A percentile compares a stretch with the other conserved stretches of the same genome.
phyloP scores from a whole-genome alignment of 2,329 filamentous ascomycete genomes.

The Chaetomium globosum region DNA sequence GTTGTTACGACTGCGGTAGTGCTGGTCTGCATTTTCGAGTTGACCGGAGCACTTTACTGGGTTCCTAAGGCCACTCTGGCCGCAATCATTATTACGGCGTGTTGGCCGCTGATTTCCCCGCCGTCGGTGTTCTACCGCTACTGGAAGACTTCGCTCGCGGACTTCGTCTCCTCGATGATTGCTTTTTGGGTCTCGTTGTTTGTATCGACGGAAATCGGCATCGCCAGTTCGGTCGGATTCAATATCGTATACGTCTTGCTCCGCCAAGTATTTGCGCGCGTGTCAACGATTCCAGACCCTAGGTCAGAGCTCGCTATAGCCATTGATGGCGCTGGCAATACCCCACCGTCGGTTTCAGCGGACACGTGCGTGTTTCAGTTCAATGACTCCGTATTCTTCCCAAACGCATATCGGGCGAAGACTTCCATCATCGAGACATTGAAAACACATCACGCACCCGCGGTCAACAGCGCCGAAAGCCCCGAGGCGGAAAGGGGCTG shows the following conservation, averaged over 20 bases:
- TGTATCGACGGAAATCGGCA: constrained; percentile 61
- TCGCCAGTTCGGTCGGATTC: constrained; percentile 63
- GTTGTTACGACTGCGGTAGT: constrained; percentile 64
- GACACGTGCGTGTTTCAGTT: constrained; percentile 61
- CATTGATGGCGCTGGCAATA: constrained; percentile 35
- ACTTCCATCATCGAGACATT: constrained; percentile 53
- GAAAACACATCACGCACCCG: constrained; percentile 50
- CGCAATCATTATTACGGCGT: constrained; percentile 68
- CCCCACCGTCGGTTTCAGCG: constrained; percentile 41
- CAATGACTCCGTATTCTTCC: constrained; percentile 62
- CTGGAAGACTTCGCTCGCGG: constrained; percentile 66
- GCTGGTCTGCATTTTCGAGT: constrained; percentile 62
- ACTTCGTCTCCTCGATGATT: constrained; percentile 65
- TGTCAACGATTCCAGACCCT: constrained; percentile 40
- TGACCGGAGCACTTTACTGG: constrained; percentile 65
- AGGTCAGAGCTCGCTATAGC: constrained; percentile 37
- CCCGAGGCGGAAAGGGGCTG: constrained; percentile 51
- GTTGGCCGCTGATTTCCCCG: constrained; percentile 62
- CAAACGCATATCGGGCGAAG: constrained; percentile 60
- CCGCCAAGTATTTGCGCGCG: constrained; percentile 57
- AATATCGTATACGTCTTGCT: constrained; percentile 64
- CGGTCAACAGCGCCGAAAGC: constrained; percentile 43
- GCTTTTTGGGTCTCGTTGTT: constrained; percentile 67
- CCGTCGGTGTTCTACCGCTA: constrained; percentile 63
- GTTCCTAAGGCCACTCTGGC: constrained; percentile 67